These are phyloP conservation scores for Teratosphaeria epicoccoides DNA, from an alignment of 2,329 filamentous ascomycete genomes.

Conservation along the genomic window DNA sequence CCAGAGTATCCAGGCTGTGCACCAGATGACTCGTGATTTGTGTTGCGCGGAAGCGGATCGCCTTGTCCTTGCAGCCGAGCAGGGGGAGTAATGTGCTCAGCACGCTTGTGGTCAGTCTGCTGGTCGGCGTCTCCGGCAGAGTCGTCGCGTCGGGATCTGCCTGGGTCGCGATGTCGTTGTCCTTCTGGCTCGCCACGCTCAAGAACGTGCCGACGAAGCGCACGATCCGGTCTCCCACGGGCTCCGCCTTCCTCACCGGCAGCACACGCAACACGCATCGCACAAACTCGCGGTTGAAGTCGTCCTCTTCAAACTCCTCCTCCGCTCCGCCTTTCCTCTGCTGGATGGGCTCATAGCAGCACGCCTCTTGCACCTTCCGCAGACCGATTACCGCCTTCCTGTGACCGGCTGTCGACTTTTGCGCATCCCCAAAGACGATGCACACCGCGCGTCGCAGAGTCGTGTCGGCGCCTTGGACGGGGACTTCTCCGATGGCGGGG, in stretches of 20 bases:
- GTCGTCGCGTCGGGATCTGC: constrained; percentile 53
- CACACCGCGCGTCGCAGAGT: constrained; percentile 64
- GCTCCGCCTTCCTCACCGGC: constrained; percentile 83
- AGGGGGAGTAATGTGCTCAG: constrained; percentile 64
- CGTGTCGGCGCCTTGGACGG: constrained; percentile 58
- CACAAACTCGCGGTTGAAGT: constrained; percentile 79
- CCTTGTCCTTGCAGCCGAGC: constrained; percentile 82
- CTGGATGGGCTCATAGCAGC: constrained; percentile 46
- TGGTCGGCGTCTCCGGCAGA: constrained; percentile 73
- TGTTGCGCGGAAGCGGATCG: constrained; percentile 77
- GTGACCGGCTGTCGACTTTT: constrained; percentile 81
- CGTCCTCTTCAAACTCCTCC: constrained; percentile 66
- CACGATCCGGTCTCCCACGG: constrained; percentile 73
- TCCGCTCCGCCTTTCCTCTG: constrained; percentile 43
- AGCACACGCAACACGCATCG: constrained; percentile 74
- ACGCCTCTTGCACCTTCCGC: constrained; percentile 82
- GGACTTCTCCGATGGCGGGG: constrained; percentile 6
- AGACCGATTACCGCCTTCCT: constrained; percentile 79
- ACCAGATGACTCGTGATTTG: constrained; percentile 86
- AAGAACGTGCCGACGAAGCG: constrained; percentile 84
- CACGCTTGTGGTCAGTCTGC: constrained; percentile 63
- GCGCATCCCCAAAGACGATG: constrained; percentile 49
- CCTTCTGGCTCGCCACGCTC: constrained; percentile 54
- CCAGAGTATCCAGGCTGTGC: constrained; percentile 83
- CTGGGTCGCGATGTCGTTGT: constrained; percentile 27